phyloP scores from a whole-genome alignment of 306 rosid genomes.

The Cucurbita ficifolia region DNA sequence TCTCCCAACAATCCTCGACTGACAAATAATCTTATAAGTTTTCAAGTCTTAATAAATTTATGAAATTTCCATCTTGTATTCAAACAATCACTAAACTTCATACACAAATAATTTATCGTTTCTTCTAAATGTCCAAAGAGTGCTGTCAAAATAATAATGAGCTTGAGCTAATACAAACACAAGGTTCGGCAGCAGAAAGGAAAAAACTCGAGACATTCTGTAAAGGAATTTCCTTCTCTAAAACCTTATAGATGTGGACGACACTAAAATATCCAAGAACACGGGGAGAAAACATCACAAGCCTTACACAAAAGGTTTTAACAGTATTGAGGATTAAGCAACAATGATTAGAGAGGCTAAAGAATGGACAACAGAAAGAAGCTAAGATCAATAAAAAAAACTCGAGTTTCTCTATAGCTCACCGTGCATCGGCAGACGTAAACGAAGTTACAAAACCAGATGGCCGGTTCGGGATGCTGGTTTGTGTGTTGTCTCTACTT shows the following conservation, averaged over 20 bases:
- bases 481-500: conserved; percentile 30
- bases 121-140: not conserved
- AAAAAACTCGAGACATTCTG: not conserved
- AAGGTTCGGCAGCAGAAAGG: not conserved
- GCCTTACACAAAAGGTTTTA: not conserved
- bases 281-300: not conserved
- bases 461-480: conserved; percentile 39
- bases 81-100: too few species aligned
- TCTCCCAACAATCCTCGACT: too few species aligned
- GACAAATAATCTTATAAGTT: too few species aligned
- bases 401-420: not conserved
- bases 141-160: not conserved
- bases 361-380: conserved; percentile 2
- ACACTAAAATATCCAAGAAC: not conserved
- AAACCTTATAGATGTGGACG: not conserved
- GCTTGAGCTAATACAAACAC: not conserved
- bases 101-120: not conserved
- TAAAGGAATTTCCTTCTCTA: not conserved
- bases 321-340: not conserved
- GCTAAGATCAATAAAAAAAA: not conserved
- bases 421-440: conserved; percentile 27
- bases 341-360: not conserved
- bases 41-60: too few species aligned
- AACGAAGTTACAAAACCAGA: conserved; percentile 48
- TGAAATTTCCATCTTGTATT: too few species aligned